These are phyloP conservation scores for Glebionis coronaria DNA, from an alignment of 129 eudicot genomes.

Conservation along the genomic window DNA sequence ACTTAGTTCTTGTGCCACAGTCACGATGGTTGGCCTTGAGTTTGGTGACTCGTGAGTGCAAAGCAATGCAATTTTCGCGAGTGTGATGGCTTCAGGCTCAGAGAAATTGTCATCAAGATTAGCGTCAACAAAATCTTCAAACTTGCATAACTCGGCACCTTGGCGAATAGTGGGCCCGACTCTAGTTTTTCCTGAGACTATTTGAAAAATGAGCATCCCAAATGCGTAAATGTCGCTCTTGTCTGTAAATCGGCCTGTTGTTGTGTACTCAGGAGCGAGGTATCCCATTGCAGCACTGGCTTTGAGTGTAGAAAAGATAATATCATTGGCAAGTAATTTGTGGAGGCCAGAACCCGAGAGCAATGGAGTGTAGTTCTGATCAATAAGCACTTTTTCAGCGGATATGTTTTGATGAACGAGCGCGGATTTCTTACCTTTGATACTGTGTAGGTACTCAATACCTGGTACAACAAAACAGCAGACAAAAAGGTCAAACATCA, in stretches of 20 bases:
- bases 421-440: conserved; percentile 54
- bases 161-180: conserved; percentile 46
- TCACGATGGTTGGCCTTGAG: conserved; percentile 53
- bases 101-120: conserved; percentile 62
- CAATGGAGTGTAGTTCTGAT: conserved; percentile 56
- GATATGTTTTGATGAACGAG: conserved; percentile 80
- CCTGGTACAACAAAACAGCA: conserved; percentile 38
- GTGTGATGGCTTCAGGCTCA: conserved; percentile 62
- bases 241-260: conserved; percentile 81
- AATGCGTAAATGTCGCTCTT: conserved; percentile 85
- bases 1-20: conserved; percentile 56
- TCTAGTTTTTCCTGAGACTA: conserved; percentile 63
- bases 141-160: conserved; percentile 63
- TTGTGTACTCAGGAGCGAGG: conserved; percentile 94
- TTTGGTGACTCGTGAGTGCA: conserved; percentile 71
- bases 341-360: conserved; percentile 81
- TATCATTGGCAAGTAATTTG: conserved; percentile 84
- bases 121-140: conserved; percentile 67
- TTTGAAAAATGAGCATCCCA: conserved; percentile 73
- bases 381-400: conserved; percentile 84
- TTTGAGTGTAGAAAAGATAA: conserved; percentile 74
- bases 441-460: conserved; percentile 62
- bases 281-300: conserved; percentile 98
- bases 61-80: conserved; percentile 67
- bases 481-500: neutral